Base-by-base conservation (phyloP, 495 filamentous ascomycete species). In the Xylaria grammica region DNA sequence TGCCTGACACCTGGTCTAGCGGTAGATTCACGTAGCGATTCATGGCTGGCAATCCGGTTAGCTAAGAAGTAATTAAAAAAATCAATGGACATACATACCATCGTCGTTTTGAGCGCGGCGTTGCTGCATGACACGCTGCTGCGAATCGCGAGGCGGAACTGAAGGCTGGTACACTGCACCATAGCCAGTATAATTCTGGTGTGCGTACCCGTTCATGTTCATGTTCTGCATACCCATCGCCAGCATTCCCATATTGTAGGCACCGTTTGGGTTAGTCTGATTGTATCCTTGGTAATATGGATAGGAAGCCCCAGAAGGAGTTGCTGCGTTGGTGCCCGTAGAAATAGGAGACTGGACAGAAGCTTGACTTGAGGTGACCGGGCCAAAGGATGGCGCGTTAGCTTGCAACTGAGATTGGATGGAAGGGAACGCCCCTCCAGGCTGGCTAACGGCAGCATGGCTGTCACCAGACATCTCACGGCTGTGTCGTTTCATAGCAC, bases 11-110 rank as follows among this genome's bases (percentile, higher is more conserved):
- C 51, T 89, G 81, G 70, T 96, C 90, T n/a, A 99, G 79, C 17
- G 88, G 84, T 66, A 90, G 78, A 70, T 92, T 92, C 40, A 86
- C 83, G 75, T 90, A 97, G 26, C 92, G 91, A 67, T 84, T 84
- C 73, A 85, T 84, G 50, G 84, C 84, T 85, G 60, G 19, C 24
- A 30, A 40, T 11, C 7, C 7, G 24, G 54, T 72, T 66, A 74
- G 71, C 55, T 34, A 44, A 19, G 15, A 46, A 34, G 8, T 4
- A 38, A 49, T 57, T 11, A 30, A 48, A 9, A 42, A 38, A 3
- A 9, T 11, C 15, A 48, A n/a, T 17, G 13, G 17, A 17, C 4
- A 15, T 40, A 71, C 74, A 69, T 71, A 87, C 84, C 80, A 78
- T 90, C 89, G 66, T 81, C 85, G 67, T 90, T 87, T 70, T 86